A percentile compares a stretch with the other conserved stretches of the same genome.
Conservation (phyloP, 208 protist species). For the Lotmaria passim region DNA sequence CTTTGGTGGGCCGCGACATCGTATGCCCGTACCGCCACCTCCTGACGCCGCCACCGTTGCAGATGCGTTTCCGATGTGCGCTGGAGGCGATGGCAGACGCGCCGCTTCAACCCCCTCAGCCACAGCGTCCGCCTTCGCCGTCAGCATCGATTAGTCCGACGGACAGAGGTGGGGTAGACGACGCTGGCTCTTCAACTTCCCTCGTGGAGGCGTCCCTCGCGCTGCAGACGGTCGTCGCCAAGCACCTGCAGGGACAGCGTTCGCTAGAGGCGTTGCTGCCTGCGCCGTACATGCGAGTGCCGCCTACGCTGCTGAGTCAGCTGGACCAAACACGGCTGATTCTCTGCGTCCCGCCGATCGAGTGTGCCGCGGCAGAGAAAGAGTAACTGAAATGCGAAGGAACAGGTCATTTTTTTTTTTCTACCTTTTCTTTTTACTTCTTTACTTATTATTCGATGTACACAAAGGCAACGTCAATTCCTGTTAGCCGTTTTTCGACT, state of each 20-base stretch:
- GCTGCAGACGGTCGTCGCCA: slow-evolving; percentile 4
- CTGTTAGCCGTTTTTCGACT: too few species aligned
- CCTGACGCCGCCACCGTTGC: slow-evolving; percentile 6
- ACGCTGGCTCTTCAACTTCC: not conserved
- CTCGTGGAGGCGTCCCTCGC: not conserved
- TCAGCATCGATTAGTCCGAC: not conserved
- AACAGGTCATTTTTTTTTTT: too few species aligned
- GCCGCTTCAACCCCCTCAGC: not conserved
- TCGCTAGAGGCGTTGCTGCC: slow-evolving; percentile 21
- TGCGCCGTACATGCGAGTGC: slow-evolving; percentile 15
- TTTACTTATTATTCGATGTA: too few species aligned
- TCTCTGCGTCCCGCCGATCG: slow-evolving; percentile 22
- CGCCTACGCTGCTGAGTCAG: slow-evolving; percentile 27
- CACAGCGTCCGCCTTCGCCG: not conserved
- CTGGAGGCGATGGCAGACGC: slow-evolving; percentile 18
- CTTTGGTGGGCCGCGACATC: slow-evolving; percentile 66
- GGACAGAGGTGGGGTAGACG: too few species aligned
- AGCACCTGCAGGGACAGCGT: slow-evolving; percentile 9
- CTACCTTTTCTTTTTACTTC: too few species aligned
- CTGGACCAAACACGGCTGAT: slow-evolving; percentile 39
- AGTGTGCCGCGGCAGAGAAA: slow-evolving; percentile 4
- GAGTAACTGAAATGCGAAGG: not conserved
- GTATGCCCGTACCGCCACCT: slow-evolving; percentile 64
- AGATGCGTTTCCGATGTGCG: slow-evolving; percentile 21
- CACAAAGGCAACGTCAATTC: too few species aligned